Percentiles rank a stretch among this genome's conserved stretches.
phyloP scores from a whole-genome alignment of 106 monocot species.

The Acanthochlamys bracteata region DNA sequence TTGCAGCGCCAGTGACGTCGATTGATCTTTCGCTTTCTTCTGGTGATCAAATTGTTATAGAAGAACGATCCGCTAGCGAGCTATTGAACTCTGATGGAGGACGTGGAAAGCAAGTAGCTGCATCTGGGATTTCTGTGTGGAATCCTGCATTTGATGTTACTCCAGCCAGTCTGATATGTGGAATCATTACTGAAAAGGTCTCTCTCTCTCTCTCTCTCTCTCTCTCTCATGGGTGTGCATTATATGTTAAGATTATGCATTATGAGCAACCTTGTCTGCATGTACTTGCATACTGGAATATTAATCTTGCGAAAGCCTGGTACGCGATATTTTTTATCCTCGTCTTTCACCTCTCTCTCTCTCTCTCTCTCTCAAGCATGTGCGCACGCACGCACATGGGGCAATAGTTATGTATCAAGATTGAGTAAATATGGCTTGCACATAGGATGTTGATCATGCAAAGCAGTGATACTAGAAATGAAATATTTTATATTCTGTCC shows the following conservation, averaged over 20 bases:
- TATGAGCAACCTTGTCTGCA: background rate
- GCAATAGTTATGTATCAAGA: too few species aligned
- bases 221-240: background rate
- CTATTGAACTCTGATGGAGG: conserved; percentile 83
- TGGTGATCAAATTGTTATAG: conserved; percentile 74
- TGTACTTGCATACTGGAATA: too few species aligned
- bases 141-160: conserved; percentile 99
- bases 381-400: too few species aligned
- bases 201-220: background rate
- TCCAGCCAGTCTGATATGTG: conserved; percentile 74
- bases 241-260: background rate
- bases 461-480: too few species aligned
- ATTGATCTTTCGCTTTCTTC: conserved; percentile 74
- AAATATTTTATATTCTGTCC: too few species aligned
- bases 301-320: too few species aligned
- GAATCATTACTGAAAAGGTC: conserved; percentile 96
- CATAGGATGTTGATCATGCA: too few species aligned
- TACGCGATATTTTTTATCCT: too few species aligned
- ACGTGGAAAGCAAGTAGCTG: conserved; percentile 82
- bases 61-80: conserved; percentile 85
- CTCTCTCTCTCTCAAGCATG: too few species aligned
- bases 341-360: too few species aligned
- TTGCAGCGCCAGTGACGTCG: conserved; percentile 87
- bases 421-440: too few species aligned
- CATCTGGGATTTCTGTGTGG: conserved; percentile 85